Conservation (phyloP, 2,329 filamentous ascomycete genomes). For the Phialemoniopsis sp. region DNA sequence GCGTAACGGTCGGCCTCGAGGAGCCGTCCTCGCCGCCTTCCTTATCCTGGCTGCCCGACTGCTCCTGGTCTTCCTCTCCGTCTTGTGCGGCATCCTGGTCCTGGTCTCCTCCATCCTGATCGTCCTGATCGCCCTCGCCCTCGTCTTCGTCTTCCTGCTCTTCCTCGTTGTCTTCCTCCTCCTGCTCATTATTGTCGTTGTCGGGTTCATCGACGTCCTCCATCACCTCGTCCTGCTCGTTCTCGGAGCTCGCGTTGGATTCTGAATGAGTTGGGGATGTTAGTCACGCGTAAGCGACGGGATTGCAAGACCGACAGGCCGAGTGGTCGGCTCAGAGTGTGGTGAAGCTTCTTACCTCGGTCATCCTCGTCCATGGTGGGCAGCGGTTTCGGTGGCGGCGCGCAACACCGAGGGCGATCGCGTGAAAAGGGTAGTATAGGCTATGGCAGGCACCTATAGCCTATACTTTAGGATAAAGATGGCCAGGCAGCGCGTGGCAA, state of each 20-base stretch:
- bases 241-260: slow-evolving; percentile 40
- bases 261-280: slow-evolving; percentile 8
- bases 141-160: slow-evolving; percentile 39
- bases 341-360: slow-evolving; percentile 14
- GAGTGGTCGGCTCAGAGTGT: background rate
- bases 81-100: slow-evolving; percentile 2
- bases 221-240: slow-evolving; percentile 56
- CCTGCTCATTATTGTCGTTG: slow-evolving; percentile 29
- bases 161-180: slow-evolving; percentile 37
- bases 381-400: too few relatives aligned
- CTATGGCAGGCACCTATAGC: background rate
- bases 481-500: slow-evolving; percentile 2
- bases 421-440: too few relatives aligned
- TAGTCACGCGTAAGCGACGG: too few relatives aligned
- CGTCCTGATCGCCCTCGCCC: slow-evolving; percentile 6
- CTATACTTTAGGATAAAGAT: background rate
- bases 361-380: slow-evolving; percentile 21
- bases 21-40: slow-evolving; percentile 4
- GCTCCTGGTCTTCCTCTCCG: slow-evolving; percentile 27
- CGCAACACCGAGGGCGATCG: too few relatives aligned
- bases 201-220: slow-evolving; percentile 36
- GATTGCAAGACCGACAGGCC: background rate
- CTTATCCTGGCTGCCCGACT: slow-evolving; percentile 11
- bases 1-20: slow-evolving; percentile 14
- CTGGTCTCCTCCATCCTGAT: background rate